A percentile compares a stretch with the other conserved stretches of the same genome.
Evolutionary conservation across 805 yeast genomes (phyloP).

Genomic region (Barnettozyma pratensis): DNA sequence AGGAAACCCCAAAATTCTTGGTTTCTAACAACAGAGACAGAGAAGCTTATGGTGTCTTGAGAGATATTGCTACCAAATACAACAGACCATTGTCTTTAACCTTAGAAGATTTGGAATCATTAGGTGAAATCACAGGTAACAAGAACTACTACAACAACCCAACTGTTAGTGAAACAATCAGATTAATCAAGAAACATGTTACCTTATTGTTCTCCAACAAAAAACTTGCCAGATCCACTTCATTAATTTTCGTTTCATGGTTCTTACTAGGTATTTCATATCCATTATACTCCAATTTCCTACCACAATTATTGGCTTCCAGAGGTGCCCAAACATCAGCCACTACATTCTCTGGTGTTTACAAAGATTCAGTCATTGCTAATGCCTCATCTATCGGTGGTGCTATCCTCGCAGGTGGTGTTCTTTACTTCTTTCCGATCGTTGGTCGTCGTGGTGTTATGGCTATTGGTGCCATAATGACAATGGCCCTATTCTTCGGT

Average conservation of each 20-base stretch:
- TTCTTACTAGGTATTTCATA: slow-evolving; percentile 48
- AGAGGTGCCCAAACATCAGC: slow-evolving; percentile 45
- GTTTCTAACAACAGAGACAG: slow-evolving; percentile 44
- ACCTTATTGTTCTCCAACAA: slow-evolving; percentile 38
- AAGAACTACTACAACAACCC: slow-evolving; percentile 23
- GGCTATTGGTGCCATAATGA: slow-evolving; percentile 42
- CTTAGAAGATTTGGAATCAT: slow-evolving; percentile 36
- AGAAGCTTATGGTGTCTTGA: slow-evolving; percentile 38
- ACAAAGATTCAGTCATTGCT: slow-evolving; percentile 41
- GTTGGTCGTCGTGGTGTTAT: slow-evolving; percentile 57
- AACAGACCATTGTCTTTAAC: slow-evolving; percentile 36
- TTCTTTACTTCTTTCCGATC: slow-evolving; percentile 10
- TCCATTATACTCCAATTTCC: slow-evolving; percentile 46
- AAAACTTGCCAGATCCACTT: slow-evolving; percentile 34
- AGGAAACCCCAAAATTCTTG: slow-evolving; percentile 50
- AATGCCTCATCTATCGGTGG: slow-evolving; percentile 42
- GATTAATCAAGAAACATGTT: slow-evolving; percentile 32
- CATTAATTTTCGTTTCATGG: slow-evolving; percentile 44
- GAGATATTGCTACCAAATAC: slow-evolving; percentile 42
- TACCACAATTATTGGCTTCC: slow-evolving; percentile 43
- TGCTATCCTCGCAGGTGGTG: slow-evolving; percentile 45
- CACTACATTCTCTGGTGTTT: slow-evolving; percentile 33
- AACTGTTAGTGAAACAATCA: slow-evolving; percentile 24
- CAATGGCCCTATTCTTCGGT: slow-evolving; percentile 55
- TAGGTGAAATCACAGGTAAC: slow-evolving; percentile 37